These are phyloP conservation scores for Turnera subulata DNA, from an alignment of 345 rosid species.

Conservation along the genomic window DNA sequence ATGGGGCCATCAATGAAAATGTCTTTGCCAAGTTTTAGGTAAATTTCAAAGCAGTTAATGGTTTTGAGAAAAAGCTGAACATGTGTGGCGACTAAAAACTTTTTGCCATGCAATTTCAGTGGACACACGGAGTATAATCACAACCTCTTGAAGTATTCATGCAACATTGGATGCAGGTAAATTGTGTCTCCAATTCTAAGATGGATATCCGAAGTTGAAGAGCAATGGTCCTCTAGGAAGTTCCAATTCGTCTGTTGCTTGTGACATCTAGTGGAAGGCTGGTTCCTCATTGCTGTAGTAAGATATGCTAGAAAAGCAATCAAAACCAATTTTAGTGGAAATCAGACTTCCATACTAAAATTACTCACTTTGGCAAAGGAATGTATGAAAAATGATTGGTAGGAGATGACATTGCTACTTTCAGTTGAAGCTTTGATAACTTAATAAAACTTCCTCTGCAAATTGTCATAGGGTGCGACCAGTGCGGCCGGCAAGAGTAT, in stretches of 20 bases:
- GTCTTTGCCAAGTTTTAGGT: conserved; percentile 96
- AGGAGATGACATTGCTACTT: neutral
- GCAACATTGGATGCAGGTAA: conserved; percentile 83
- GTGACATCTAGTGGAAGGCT: too few species aligned
- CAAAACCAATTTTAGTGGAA: too few species aligned
- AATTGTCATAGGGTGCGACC: conserved; percentile 40
- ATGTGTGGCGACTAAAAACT: neutral
- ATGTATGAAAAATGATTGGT: too few species aligned
- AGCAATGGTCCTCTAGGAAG: neutral
- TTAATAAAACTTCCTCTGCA: neutral
- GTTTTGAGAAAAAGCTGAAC: neutral
- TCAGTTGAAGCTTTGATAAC: neutral
- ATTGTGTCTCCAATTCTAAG: neutral
- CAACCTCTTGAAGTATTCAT: conserved; percentile 74
- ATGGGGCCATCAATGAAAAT: conserved; percentile 63
- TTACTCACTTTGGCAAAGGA: too few species aligned
- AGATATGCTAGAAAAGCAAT: neutral
- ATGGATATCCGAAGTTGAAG: neutral
- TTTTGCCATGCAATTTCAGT: conserved; percentile 41
- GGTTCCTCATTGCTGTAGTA: neutral
- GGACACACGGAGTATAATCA: conserved; percentile 64
- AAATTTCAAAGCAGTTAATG: neutral
- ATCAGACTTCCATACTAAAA: too few species aligned
- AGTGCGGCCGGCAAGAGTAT: conserved; percentile 56
- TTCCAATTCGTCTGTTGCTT: too few species aligned